A percentile compares a stretch with the other conserved stretches of the same genome.
phyloP scores from a whole-genome alignment of 306 rosid species.

The Prunus fruticosa region DNA sequence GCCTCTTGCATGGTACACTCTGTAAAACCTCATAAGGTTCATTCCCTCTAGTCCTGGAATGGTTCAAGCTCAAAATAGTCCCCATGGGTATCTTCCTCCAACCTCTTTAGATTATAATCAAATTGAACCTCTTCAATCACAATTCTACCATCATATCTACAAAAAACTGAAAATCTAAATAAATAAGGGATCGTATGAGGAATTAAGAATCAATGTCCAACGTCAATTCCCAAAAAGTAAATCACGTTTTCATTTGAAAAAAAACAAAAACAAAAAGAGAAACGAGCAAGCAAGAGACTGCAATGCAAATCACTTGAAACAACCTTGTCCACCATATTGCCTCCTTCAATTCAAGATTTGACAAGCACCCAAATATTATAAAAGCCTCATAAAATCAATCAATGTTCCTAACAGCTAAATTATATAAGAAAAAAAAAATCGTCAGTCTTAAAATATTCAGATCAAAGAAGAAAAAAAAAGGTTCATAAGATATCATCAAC shows the following conservation, averaged over 20 bases:
- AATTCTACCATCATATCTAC: background rate
- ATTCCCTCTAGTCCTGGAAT: constrained; percentile 27
- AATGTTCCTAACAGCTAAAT: too few species aligned
- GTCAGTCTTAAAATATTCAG: background rate
- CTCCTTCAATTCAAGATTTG: background rate
- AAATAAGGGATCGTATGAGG: background rate
- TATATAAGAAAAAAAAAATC: too few species aligned
- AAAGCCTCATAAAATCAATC: background rate
- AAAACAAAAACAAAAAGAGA: too few species aligned
- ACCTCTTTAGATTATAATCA: background rate
- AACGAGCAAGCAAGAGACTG: background rate
- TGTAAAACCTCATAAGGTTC: constrained; percentile 34
- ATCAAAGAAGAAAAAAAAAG: background rate
- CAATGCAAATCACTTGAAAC: background rate
- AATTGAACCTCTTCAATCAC: constrained; percentile 1
- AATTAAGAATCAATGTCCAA: background rate
- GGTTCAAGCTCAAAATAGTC: constrained; percentile 50
- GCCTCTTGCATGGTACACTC: constrained; percentile 61
- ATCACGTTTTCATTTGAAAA: too few species aligned
- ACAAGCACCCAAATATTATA: background rate
- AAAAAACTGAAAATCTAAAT: background rate
- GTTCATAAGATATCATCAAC: background rate
- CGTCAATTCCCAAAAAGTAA: background rate
- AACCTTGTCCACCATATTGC: background rate
- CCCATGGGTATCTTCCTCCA: constrained; percentile 51